A percentile compares a stretch with the other conserved stretches of the same genome.
Evolutionary conservation across 495 filamentous ascomycete species (phyloP).

Genomic region (Daldinia grandis): DNA sequence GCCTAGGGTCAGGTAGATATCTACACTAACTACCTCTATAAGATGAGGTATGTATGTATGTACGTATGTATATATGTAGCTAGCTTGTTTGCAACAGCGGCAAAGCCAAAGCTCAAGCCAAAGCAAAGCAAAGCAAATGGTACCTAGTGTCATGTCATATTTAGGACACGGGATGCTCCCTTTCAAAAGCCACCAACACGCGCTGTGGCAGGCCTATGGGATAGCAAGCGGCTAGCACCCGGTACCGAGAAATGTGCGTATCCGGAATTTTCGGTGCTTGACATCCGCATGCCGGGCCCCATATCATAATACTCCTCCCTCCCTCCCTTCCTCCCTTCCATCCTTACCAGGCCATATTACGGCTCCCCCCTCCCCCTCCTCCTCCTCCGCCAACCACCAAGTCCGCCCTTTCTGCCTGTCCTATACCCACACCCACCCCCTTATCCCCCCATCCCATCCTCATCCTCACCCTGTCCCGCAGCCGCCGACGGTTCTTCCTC

Average conservation of each 20-base stretch:
- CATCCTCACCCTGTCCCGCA: background rate
- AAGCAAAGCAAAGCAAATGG: background rate
- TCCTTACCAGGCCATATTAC: background rate
- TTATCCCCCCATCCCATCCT: background rate
- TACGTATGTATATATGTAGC: background rate
- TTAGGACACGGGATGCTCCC: background rate
- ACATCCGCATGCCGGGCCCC: background rate
- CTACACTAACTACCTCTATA: no score
- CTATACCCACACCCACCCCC: background rate
- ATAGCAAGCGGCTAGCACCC: background rate
- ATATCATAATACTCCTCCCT: background rate
- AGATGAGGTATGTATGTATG: no score
- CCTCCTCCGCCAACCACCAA: background rate
- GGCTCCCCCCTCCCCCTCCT: background rate
- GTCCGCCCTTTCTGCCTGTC: background rate
- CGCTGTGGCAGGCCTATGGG: background rate
- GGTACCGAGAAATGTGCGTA: constrained; percentile 1
- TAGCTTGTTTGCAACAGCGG: no score
- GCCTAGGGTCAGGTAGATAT: background rate
- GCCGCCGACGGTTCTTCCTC: background rate
- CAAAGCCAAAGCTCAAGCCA: no score
- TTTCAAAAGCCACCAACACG: background rate
- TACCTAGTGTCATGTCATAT: background rate
- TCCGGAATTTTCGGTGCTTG: background rate
- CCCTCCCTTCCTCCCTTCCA: background rate